A percentile compares a stretch with the other conserved stretches of the same genome.
These are phyloP conservation scores for Mycena indigotica DNA, from an alignment of 768 basidiomycete genomes.

Conservation along the genomic window DNA sequence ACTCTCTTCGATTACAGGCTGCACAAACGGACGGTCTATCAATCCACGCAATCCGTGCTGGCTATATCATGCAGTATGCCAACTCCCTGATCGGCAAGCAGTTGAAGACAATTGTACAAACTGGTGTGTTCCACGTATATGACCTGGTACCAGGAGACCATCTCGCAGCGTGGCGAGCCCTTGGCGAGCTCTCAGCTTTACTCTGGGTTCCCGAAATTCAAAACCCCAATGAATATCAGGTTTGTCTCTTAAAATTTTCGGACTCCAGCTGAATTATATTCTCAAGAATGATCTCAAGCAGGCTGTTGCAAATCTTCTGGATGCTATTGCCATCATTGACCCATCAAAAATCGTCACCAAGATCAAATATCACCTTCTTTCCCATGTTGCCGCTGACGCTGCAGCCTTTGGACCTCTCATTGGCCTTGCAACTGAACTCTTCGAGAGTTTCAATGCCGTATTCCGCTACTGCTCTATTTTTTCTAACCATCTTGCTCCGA, in stretches of 20 bases:
- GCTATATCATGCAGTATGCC: constrained; percentile 46
- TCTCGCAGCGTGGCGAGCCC: constrained; percentile 32
- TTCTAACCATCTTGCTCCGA: constrained; percentile 34
- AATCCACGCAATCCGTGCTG: constrained; percentile 37
- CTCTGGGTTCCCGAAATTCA: constrained; percentile 47
- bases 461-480: constrained; percentile 28
- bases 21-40: constrained; percentile 33
- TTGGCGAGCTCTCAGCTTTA: constrained; percentile 37
- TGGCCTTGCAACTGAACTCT: constrained; percentile 18
- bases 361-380: constrained; percentile 23
- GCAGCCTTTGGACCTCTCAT: constrained; percentile 17
- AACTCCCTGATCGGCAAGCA: constrained; percentile 46
- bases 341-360: constrained; percentile 22
- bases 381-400: constrained; percentile 16
- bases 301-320: constrained; percentile 22
- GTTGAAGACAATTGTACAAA: constrained; percentile 42
- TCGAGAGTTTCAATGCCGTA: constrained; percentile 33
- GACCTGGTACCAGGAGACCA: constrained; percentile 29
- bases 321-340: constrained; percentile 18
- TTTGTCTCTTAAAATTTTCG: constrained; percentile 15
- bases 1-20: constrained; percentile 33
- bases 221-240: constrained; percentile 38
- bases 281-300: constrained; percentile 5
- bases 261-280: neutral
- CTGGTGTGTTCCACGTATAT: constrained; percentile 39